These are phyloP conservation scores for Excoecaria agallocha DNA, from an alignment of 345 rosid genomes.

Conservation along the genomic window DNA sequence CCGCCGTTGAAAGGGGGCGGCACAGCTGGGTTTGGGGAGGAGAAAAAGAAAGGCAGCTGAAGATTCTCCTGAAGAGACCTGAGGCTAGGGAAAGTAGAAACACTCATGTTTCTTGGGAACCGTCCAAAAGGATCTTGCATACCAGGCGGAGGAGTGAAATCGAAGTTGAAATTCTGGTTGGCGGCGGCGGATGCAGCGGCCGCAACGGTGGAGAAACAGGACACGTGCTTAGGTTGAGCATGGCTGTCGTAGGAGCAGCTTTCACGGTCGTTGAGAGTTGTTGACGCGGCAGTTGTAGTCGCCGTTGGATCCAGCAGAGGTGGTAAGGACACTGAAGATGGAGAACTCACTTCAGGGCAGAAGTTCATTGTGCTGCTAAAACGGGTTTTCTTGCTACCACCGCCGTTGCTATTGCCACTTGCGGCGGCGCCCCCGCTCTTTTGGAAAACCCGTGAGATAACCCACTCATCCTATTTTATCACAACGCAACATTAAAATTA, in stretches of 20 bases:
- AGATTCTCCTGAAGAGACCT: conserved; percentile 82
- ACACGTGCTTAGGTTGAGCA: conserved; percentile 81
- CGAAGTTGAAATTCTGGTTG: conserved; percentile 16
- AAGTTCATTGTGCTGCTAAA: conserved; percentile 20
- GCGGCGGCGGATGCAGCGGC: conserved; percentile 43
- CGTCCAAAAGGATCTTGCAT: conserved; percentile 8
- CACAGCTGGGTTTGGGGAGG: conserved; percentile 26
- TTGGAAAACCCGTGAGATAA: conserved; percentile 77
- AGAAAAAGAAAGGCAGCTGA: conserved; percentile 55
- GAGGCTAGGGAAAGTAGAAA: conserved; percentile 56
- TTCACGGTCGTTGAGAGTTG: conserved; percentile 33
- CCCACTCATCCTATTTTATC: conserved; percentile 81
- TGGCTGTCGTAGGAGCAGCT: conserved; percentile 58
- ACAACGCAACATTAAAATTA: neutral
- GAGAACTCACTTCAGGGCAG: conserved; percentile 56
- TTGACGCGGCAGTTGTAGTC: conserved; percentile 18
- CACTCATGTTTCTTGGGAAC: conserved; percentile 34
- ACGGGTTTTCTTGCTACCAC: conserved; percentile 43
- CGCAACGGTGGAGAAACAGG: conserved; percentile 99
- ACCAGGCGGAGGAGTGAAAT: conserved; percentile 25
- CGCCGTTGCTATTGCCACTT: conserved; percentile 22
- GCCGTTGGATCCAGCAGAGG: conserved; percentile 56
- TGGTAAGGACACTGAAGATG: conserved; percentile 75
- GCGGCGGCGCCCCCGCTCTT: conserved; percentile 46
- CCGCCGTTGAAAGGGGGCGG: conserved; percentile 15